These are phyloP conservation scores for Aspergillus terreus DNA, from an alignment of 2,329 filamentous ascomycete genomes.

Conservation along the genomic window DNA sequence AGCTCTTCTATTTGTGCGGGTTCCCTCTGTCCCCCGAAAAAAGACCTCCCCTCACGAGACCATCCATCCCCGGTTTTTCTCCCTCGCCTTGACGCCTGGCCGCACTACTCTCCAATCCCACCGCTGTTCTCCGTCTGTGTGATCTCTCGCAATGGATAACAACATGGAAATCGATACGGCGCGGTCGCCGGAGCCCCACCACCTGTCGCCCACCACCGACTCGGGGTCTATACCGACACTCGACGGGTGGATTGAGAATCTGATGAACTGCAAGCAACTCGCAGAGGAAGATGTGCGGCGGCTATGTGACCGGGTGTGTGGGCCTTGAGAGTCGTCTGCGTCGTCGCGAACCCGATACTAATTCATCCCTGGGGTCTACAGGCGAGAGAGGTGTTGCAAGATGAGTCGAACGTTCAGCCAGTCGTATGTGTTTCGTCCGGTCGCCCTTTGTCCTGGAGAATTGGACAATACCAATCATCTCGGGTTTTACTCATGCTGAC, in stretches of 20 bases:
- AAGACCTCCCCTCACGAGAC: conserved; percentile 31
- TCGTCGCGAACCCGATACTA: conserved; percentile 3
- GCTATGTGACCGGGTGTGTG: conserved; percentile 92
- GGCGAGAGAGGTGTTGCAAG: conserved; percentile 94
- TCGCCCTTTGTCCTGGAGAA: conserved; percentile 16
- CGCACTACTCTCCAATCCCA: conserved; percentile 13
- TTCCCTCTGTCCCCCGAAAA: conserved; percentile 11
- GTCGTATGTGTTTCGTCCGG: conserved; percentile 63
- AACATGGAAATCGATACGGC: conserved; percentile 96
- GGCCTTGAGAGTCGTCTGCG: neutral
- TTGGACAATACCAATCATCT: neutral
- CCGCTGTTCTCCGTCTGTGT: conserved; percentile 6
- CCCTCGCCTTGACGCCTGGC: conserved; percentile 17
- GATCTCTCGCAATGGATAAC: conserved; percentile 68
- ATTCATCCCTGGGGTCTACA: conserved; percentile 36
- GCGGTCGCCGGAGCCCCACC: conserved; percentile 73
- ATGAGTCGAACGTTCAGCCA: conserved; percentile 98
- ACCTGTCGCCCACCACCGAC: conserved; percentile 72
- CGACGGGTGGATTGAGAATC: conserved; percentile 96
- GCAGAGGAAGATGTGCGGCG: conserved; percentile 91
- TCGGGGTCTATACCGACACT: conserved; percentile 87
- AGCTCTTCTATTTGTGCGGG: conserved; percentile 3
- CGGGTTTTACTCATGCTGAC: neutral
- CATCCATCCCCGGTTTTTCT: conserved; percentile 20
- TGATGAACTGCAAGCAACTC: conserved; percentile 99